Percentiles rank a stretch among this genome's conserved stretches.
These are phyloP conservation scores for Xerocomus spinulosus DNA, from an alignment of 768 basidiomycete species.

Conservation along the genomic window DNA sequence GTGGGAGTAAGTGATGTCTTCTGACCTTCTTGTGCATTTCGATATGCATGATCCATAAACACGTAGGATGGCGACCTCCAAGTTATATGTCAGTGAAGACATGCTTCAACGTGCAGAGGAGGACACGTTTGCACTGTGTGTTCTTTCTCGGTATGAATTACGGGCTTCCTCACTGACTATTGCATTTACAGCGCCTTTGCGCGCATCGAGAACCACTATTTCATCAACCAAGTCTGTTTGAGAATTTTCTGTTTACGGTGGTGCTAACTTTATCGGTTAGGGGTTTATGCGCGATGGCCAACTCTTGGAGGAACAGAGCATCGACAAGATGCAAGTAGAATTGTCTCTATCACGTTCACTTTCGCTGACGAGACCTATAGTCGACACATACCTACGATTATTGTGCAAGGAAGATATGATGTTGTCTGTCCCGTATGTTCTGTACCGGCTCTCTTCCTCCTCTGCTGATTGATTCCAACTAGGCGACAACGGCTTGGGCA, in stretches of 20 bases:
- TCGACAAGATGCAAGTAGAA: slow-evolving; percentile 75
- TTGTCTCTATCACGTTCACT: background rate
- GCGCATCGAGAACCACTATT: slow-evolving; percentile 88
- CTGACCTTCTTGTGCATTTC: background rate
- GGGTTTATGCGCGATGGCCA: slow-evolving; percentile 89
- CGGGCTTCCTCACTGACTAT: slow-evolving; percentile 5
- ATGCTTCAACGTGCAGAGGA: slow-evolving; percentile 65
- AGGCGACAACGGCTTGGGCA: slow-evolving; percentile 77
- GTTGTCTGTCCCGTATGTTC: slow-evolving; percentile 74
- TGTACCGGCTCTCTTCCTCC: background rate
- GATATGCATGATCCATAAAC: background rate
- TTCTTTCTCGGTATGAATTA: slow-evolving; percentile 9
- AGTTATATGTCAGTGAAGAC: slow-evolving; percentile 62
- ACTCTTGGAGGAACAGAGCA: slow-evolving; percentile 74
- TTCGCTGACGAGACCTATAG: slow-evolving; percentile 35
- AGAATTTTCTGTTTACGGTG: background rate
- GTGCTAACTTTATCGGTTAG: slow-evolving; percentile 31
- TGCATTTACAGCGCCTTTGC: slow-evolving; percentile 64
- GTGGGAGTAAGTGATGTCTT: slow-evolving; percentile 68
- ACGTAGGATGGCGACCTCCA: slow-evolving; percentile 76
- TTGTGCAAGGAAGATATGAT: slow-evolving; percentile 87
- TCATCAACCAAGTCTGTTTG: slow-evolving; percentile 63
- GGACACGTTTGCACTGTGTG: slow-evolving; percentile 73
- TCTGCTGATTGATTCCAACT: background rate
- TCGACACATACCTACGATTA: slow-evolving; percentile 79